These are phyloP conservation scores for Trametes villosa DNA, from an alignment of 768 basidiomycete species.

Conservation along the genomic window DNA sequence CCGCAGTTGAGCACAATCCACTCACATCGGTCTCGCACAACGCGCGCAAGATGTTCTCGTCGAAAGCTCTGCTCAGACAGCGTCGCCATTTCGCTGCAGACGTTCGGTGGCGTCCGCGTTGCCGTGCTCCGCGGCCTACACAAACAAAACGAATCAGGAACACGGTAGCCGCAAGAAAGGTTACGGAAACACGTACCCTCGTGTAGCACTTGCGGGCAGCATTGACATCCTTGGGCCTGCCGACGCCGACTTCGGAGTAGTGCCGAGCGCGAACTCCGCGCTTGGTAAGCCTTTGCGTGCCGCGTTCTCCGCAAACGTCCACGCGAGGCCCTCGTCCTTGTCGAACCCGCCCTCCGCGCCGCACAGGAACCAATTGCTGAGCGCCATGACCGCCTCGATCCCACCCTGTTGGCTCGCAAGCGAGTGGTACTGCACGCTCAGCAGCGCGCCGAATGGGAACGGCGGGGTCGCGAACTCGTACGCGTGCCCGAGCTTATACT, in stretches of 20 bases:
- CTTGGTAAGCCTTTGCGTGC: slow-evolving; percentile 72
- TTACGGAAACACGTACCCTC: slow-evolving; percentile 44
- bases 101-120: slow-evolving; percentile 83
- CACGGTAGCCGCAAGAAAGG: background rate
- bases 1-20: no score
- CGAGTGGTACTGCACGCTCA: slow-evolving; percentile 90
- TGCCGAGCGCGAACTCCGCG: slow-evolving; percentile 96
- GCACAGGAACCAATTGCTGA: slow-evolving; percentile 97
- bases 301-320: slow-evolving; percentile 89
- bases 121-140: slow-evolving; percentile 73
- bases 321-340: slow-evolving; percentile 85
- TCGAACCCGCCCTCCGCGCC: slow-evolving; percentile 79
- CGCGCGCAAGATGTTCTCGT: slow-evolving; percentile 89
- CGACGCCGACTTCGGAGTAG: slow-evolving; percentile 92
- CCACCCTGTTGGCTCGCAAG: slow-evolving; percentile 86
- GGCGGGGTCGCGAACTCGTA: slow-evolving; percentile 91
- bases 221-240: slow-evolving; percentile 63
- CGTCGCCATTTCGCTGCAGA: slow-evolving; percentile 44
- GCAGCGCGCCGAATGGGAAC: slow-evolving; percentile 84
- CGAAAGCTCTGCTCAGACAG: slow-evolving; percentile 87
- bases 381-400: slow-evolving; percentile 93
- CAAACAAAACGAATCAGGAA: background rate
- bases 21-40: slow-evolving; percentile 94
- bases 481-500: slow-evolving; percentile 91
- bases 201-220: slow-evolving; percentile 81